A percentile compares a stretch with the other conserved stretches of the same genome.
Conservation (phyloP, 192 early-diverging fungal species). For the Spizellomyces punctatus region DNA sequence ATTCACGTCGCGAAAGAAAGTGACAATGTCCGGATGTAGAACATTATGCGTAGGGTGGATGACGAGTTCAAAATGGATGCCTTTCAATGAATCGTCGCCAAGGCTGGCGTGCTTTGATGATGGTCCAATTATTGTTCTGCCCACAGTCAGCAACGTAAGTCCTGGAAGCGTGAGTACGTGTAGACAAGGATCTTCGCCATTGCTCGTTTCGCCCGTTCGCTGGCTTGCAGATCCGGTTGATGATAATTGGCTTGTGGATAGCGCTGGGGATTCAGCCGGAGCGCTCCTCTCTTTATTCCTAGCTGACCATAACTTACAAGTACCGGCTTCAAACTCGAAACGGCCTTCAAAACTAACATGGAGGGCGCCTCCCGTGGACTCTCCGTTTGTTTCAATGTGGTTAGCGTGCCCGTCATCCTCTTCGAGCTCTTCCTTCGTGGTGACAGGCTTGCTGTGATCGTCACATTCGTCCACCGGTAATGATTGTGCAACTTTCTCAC, state of each 20-base stretch:
- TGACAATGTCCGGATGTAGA: conserved; percentile 69
- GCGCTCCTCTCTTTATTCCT: background rate
- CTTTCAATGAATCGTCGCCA: background rate
- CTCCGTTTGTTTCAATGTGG: background rate
- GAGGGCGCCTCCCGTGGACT: background rate
- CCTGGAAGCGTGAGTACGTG: conserved; percentile 43
- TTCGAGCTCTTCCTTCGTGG: background rate
- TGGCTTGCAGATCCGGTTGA: conserved; percentile 14
- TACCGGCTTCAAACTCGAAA: conserved; percentile 35
- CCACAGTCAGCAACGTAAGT: conserved; percentile 36
- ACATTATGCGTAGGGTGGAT: conserved; percentile 73
- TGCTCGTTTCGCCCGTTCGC: conserved; percentile 19
- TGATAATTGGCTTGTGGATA: conserved; percentile 27
- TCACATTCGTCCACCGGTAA: background rate
- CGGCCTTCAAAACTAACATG: background rate
- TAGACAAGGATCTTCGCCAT: conserved; percentile 7
- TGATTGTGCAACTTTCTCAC: background rate
- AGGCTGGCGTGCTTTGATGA: conserved; percentile 3
- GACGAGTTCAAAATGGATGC: conserved; percentile 58
- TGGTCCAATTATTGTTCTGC: conserved; percentile 40
- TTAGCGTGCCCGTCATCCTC: background rate
- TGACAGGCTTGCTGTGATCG: background rate
- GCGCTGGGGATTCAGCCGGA: conserved; percentile 5
- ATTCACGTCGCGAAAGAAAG: conserved; percentile 69
- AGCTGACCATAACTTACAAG: conserved; percentile 37